Conservation (phyloP, 768 basidiomycete species). For the Kwoniella newhampshirensis region DNA sequence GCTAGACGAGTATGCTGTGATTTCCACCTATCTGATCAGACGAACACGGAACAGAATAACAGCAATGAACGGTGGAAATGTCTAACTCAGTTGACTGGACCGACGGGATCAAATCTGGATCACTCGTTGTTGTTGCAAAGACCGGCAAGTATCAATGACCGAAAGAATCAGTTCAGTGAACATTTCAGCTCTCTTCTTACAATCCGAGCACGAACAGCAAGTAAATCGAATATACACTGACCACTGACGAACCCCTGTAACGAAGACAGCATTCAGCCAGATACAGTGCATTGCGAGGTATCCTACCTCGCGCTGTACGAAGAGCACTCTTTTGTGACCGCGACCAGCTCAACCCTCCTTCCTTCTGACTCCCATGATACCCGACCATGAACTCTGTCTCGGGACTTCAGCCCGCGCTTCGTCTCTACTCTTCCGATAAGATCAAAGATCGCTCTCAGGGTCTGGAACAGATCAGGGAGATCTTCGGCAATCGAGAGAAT, state of each 20-base stretch:
- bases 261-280: too few relatives aligned
- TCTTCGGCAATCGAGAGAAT: conserved; percentile 52
- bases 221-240: too few relatives aligned
- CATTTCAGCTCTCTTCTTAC: too few relatives aligned
- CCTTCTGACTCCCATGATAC: neutral
- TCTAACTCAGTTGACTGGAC: neutral
- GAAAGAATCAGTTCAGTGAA: too few relatives aligned
- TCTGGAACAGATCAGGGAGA: conserved; percentile 55
- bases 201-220: too few relatives aligned
- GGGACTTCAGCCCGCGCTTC: conserved; percentile 40
- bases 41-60: neutral
- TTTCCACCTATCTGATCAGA: too few relatives aligned
- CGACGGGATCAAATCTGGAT: neutral
- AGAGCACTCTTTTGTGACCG: too few relatives aligned
- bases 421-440: conserved; percentile 56
- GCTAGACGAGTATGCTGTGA: neutral
- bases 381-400: conserved; percentile 28
- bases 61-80: neutral
- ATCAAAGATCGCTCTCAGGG: conserved; percentile 71
- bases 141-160: neutral
- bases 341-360: neutral
- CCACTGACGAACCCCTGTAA: too few relatives aligned
- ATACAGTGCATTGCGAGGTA: too few relatives aligned
- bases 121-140: too few relatives aligned
- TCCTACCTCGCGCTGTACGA: too few relatives aligned